These are phyloP conservation scores for Forsythia viridissima DNA, from an alignment of 257 asterid species.

Conservation along the genomic window DNA sequence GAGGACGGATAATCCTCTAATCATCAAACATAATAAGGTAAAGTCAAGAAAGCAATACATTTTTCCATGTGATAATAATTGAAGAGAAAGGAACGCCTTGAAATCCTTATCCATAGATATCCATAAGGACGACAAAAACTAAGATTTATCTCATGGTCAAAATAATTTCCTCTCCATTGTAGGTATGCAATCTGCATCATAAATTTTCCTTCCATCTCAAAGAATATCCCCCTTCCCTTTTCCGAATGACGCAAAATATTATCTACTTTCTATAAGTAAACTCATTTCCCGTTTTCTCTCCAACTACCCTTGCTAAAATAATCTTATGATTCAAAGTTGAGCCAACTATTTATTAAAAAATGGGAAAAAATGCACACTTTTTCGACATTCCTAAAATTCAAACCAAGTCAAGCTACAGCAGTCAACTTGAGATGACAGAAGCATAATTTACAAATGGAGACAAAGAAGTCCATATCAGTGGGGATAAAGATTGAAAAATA, in stretches of 20 bases:
- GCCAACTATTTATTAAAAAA: background rate
- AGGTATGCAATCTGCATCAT: background rate
- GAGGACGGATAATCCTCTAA: background rate
- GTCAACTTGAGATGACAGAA: background rate
- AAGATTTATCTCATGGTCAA: background rate
- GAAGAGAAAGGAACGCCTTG: background rate
- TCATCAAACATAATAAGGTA: background rate
- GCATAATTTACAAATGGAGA: background rate
- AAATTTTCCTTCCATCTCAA: conserved; percentile 6
- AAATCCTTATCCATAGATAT: background rate
- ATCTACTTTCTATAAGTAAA: background rate
- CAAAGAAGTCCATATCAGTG: too few relatives aligned
- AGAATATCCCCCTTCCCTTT: conserved; percentile 5
- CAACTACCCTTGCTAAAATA: background rate
- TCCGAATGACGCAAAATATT: background rate
- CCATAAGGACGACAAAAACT: background rate
- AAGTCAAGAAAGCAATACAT: background rate
- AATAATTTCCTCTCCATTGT: too few relatives aligned
- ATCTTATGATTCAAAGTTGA: background rate
- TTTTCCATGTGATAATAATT: background rate
- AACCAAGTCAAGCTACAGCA: conserved; percentile 2
- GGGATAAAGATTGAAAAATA: too few relatives aligned
- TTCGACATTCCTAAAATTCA: background rate
- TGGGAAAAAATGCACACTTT: background rate
- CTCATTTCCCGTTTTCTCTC: background rate